Base-by-base conservation (phyloP, 345 rosid species). In the Euphorbia pulcherrima region DNA sequence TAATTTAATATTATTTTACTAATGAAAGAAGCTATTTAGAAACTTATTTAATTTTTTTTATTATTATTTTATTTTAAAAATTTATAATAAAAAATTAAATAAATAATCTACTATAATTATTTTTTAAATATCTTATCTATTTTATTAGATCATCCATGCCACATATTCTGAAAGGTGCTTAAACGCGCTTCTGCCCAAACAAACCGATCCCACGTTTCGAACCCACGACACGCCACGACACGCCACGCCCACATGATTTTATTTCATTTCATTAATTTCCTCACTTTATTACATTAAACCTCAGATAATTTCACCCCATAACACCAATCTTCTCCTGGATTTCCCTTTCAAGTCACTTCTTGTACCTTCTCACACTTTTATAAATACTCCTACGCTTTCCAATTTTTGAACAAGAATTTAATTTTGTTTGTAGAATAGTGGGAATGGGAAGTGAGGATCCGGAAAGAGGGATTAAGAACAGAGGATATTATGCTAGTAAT, bases 391-490 rank as follows among this genome's bases (percentile, higher is more conserved):
- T 23, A 40, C 16, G 5, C 33, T 33, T 13, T 41, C 12, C 14
- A 37, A 6, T 37, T 28, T 39, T 37, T 35, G 0, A 24, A 1
- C 18, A 8, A 41, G n/a, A 12, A 26, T 39, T 50, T n/a, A n/a
- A 3, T 57, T 9, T 9, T n/a, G n/a, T 21, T 18, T 5, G 6
- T 2, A 13, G 27, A 21, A 16, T 21, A 60, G 28, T 67, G 51
- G 62, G 62, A 40, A 89, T 89, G 96, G 88, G 86, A 54, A 76
- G 64, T 20, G 74, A 72, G 68, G 97, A 92, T 84, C 77, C 83
- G 5, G 97, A 94, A 74, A 82, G 88, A 58, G 96, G 86, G 18
- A 56, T 62, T 47, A 76, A 77, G 68, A 73, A 64, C 27, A 56
- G 69, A 44, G 74, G 65, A 29, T 80, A 69, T 62, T 70, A 71